Conservation (phyloP, 345 rosid genomes). For the Populus pruinosa region DNA sequence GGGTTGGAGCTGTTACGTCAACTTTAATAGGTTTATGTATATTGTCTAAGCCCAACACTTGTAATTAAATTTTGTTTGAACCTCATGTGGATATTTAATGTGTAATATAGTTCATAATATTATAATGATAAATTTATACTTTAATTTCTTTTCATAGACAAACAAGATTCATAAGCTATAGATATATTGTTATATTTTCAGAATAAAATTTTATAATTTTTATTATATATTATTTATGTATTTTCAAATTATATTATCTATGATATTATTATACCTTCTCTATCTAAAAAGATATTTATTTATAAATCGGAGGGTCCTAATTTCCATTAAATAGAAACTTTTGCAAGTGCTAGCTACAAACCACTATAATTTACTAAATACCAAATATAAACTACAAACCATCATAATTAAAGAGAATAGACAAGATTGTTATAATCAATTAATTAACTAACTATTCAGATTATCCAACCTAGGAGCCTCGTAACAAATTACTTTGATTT, state of each 20-base stretch:
- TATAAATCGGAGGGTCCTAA: fast-evolving
- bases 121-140: too few relatives aligned
- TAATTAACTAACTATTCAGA: too few relatives aligned
- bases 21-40: fast-evolving
- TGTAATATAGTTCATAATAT: fast-evolving
- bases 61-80: fast-evolving
- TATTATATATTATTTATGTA: too few relatives aligned
- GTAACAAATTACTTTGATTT: too few relatives aligned
- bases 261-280: too few relatives aligned
- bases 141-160: fast-evolving
- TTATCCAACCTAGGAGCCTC: fast-evolving
- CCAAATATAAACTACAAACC: fast-evolving
- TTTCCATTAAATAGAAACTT: fast-evolving
- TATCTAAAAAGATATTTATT: too few relatives aligned
- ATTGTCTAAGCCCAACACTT: fast-evolving
- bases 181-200: too few relatives aligned
- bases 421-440: too few relatives aligned
- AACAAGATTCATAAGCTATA: too few relatives aligned
- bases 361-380: fast-evolving
- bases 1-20: too few relatives aligned
- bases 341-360: fast-evolving
- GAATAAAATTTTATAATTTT: fast-evolving
- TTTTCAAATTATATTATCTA: too few relatives aligned
- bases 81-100: fast-evolving
- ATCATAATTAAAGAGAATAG: too few relatives aligned